phyloP scores from a whole-genome alignment of 1,284 basidiomycete species.

The Trichosporon coremiiforme region DNA sequence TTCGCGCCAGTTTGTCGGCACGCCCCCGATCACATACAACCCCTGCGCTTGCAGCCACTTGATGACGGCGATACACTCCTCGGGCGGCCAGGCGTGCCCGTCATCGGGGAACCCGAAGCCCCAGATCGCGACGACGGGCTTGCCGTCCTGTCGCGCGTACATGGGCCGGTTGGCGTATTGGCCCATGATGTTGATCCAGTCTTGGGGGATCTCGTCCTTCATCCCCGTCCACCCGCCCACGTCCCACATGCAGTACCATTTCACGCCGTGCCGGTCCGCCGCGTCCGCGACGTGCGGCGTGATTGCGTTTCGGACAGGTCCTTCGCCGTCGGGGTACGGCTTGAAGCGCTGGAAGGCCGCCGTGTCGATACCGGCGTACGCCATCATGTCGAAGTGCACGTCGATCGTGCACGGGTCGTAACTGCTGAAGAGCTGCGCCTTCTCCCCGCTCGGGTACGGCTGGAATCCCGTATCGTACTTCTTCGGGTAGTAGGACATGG shows the following conservation, averaged over 20 bases:
- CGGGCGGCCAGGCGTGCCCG: conserved; percentile 21
- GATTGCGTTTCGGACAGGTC: conserved; percentile 28
- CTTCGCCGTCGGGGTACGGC: conserved; percentile 28
- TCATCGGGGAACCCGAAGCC: conserved; percentile 34
- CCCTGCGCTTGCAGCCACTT: conserved; percentile 27
- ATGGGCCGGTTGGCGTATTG: conserved; percentile 18
- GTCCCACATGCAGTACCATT: conserved; percentile 36
- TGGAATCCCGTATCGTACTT: conserved; percentile 23
- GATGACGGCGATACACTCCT: conserved; percentile 29
- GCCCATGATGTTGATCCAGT: conserved; percentile 30
- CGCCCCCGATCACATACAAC: conserved; percentile 31
- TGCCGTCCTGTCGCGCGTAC: conserved; percentile 31
- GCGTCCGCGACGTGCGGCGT: conserved; percentile 25
- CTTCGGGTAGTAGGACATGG: conserved; percentile 28
- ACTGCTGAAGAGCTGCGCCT: conserved; percentile 26
- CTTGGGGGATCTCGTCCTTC: conserved; percentile 21
- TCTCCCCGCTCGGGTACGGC: conserved; percentile 13
- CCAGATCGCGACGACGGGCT: conserved; percentile 33
- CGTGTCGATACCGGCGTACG: conserved; percentile 29
- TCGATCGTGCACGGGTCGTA: conserved; percentile 26
- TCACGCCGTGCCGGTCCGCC: conserved; percentile 23
- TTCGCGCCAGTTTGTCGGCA: conserved; percentile 32
- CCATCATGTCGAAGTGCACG: conserved; percentile 31
- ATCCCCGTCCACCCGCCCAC: conserved; percentile 28
- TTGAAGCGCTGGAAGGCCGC: conserved; percentile 36